Base-by-base conservation (phyloP, 2,329 filamentous ascomycete genomes). In the Claviceps digitariae region DNA sequence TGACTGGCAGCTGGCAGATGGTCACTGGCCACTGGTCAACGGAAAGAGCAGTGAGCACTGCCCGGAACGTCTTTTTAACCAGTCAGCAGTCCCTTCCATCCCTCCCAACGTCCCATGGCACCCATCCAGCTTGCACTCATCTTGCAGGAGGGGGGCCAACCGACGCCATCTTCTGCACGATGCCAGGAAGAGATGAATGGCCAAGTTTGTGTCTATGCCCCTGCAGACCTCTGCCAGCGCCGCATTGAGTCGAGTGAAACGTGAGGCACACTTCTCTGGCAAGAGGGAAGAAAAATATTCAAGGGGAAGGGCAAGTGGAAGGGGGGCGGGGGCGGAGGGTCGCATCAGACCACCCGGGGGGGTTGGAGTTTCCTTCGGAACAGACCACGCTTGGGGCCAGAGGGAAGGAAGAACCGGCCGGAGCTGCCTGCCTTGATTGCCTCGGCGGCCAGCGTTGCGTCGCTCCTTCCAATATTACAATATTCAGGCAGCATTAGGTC, bases 151-250 rank as follows among this genome's bases (percentile, higher is more conserved):
- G 15, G 34, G 17, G 13, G 12, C 20, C 13, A 25, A 36, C 20
- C 20, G 41, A 51, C 41, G 43, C 43, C 50, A 52, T 46, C 8
- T 52, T 20, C 50, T 52, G 50, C 41, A 38, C 29, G 20, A 52
- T 27, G 50, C 41, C 50, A 15, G 29, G 50, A 52, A 45, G 34
- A 38, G 41, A 27, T 20, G 12, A 44, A 23, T 12, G 41, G 31
- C 29, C 40, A 36, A 44, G 15, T 38, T 41, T 20, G 25, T 29
- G 36, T 23, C 36, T 27, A 29, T 27, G 7, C 15, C 34, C 20
- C 23, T 23, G 36, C 48, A 41, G 21, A 25, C 23, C 23, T 17
- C 23, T 50, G 23, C 31, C 47, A 15, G 17, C 27, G 25, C 38
- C 49, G 49, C 6, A 38, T n/a, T 20, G 50, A 27, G 50, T 9